phyloP scores from a whole-genome alignment of 2,329 filamentous ascomycete genomes.

The Penicillium frequentans region DNA sequence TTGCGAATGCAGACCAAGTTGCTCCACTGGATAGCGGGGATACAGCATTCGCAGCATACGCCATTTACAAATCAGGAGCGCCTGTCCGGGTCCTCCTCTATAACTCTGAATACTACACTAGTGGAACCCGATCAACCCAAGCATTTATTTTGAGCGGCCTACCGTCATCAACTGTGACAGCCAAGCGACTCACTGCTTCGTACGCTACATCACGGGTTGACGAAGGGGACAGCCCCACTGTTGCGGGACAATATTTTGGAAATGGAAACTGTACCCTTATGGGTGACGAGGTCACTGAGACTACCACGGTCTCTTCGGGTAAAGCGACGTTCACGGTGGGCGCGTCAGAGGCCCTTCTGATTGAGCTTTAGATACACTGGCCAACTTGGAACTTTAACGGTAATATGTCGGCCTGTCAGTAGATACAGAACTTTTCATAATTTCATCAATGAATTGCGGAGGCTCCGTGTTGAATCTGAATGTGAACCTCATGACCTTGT shows the following conservation, averaged over 20 bases:
- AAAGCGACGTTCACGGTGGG: slow-evolving; percentile 42
- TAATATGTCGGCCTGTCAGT: not conserved
- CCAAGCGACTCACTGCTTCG: slow-evolving; percentile 49
- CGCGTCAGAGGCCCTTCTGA: slow-evolving; percentile 51
- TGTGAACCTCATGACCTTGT: not conserved
- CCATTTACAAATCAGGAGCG: slow-evolving; percentile 40
- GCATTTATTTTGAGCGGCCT: slow-evolving; percentile 48
- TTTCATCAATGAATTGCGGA: not conserved
- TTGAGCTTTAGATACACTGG: slow-evolving; percentile 38
- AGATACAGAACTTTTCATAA: not conserved
- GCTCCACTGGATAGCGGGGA: slow-evolving; percentile 48
- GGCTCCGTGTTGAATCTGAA: not conserved
- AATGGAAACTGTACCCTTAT: slow-evolving; percentile 48
- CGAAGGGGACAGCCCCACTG: slow-evolving; percentile 43
- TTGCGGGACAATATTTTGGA: slow-evolving; percentile 49
- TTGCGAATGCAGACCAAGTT: slow-evolving; percentile 47
- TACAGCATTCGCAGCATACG: slow-evolving; percentile 49
- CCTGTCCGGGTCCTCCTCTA: slow-evolving; percentile 44
- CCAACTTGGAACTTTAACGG: not conserved
- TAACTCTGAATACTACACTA: slow-evolving; percentile 34
- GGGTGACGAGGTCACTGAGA: slow-evolving; percentile 34
- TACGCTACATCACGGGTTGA: slow-evolving; percentile 48
- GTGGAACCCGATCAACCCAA: slow-evolving; percentile 29
- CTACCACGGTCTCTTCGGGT: slow-evolving; percentile 23
- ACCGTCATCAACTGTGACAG: slow-evolving; percentile 32